Percentiles rank a stretch among this genome's conserved stretches.
phyloP scores from a whole-genome alignment of 2,329 filamentous ascomycete genomes.

The Aspergillus clavatus region DNA sequence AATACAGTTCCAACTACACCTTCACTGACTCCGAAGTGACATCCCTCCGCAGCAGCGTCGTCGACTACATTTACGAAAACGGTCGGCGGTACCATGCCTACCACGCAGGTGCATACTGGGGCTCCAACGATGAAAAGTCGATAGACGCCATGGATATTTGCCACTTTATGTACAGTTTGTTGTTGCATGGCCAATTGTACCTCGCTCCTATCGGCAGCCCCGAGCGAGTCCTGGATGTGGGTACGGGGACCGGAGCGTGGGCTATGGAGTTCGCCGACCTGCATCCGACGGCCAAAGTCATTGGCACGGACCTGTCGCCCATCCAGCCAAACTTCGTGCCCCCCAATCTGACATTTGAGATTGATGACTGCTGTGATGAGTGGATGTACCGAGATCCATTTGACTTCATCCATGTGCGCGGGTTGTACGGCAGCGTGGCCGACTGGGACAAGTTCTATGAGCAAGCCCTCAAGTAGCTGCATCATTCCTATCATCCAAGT shows the following conservation, averaged over 20 bases:
- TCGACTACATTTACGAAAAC: slow-evolving; percentile 27
- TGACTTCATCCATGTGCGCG: slow-evolving; percentile 46
- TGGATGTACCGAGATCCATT: slow-evolving; percentile 40
- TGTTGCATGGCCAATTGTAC: slow-evolving; percentile 24
- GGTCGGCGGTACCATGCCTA: slow-evolving; percentile 33
- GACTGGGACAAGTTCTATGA: slow-evolving; percentile 43
- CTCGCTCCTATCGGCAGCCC: slow-evolving; percentile 21
- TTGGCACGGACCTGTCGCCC: slow-evolving; percentile 46
- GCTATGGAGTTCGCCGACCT: slow-evolving; percentile 30
- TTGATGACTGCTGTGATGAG: slow-evolving; percentile 37
- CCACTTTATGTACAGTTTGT: slow-evolving; percentile 38
- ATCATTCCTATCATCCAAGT: slow-evolving; percentile 14
- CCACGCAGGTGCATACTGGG: slow-evolving; percentile 25
- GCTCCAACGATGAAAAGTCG: slow-evolving; percentile 21
- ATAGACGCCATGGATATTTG: slow-evolving; percentile 30
- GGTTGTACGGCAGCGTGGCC: slow-evolving; percentile 42
- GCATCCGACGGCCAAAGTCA: slow-evolving; percentile 38
- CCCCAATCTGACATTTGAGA: slow-evolving; percentile 44
- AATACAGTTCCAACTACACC: neutral
- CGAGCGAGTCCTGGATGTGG: slow-evolving; percentile 23
- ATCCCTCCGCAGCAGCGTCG: slow-evolving; percentile 14
- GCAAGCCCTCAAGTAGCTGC: slow-evolving; percentile 21
- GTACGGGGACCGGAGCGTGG: slow-evolving; percentile 22
- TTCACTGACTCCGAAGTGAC: neutral
- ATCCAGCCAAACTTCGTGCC: slow-evolving; percentile 47